Percentiles rank a stretch among this genome's conserved stretches.
Evolutionary conservation across 805 yeast genomes (phyloP).

Genomic region (Metschnikowia baotianmanensis): DNA sequence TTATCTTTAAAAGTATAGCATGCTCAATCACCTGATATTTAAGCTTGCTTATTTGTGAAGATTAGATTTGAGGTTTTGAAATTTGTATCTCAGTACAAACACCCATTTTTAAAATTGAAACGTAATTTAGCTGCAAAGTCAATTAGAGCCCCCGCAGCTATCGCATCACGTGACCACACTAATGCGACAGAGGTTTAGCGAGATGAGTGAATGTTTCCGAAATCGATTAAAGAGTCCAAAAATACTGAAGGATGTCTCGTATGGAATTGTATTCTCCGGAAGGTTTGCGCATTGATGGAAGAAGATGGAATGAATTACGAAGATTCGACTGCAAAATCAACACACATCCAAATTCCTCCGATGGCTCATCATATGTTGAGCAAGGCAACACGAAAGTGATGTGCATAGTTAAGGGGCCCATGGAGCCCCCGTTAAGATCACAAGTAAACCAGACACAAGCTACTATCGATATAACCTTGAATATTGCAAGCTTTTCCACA

Average conservation of each 20-base stretch:
- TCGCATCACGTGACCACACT: slow-evolving; percentile 8
- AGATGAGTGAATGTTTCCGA: slow-evolving; percentile 4
- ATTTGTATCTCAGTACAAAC: no score
- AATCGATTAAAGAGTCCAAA: no score
- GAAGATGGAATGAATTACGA: slow-evolving; percentile 92
- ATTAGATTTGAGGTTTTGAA: neutral
- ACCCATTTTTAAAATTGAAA: no score
- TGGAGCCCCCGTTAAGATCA: slow-evolving; percentile 66
- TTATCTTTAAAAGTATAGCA: neutral
- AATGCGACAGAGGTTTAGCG: slow-evolving; percentile 2
- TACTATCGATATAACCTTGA: slow-evolving; percentile 58
- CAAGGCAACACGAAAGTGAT: slow-evolving; percentile 90
- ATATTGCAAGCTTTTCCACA: slow-evolving; percentile 79
- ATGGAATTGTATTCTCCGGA: slow-evolving; percentile 92
- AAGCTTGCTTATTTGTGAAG: neutral
- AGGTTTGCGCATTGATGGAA: slow-evolving; percentile 89
- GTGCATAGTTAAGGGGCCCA: slow-evolving; percentile 86
- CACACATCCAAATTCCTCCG: slow-evolving; percentile 84
- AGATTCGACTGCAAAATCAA: slow-evolving; percentile 76
- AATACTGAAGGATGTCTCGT: slow-evolving; percentile 47
- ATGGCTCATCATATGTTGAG: slow-evolving; percentile 90
- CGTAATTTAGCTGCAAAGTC: no score
- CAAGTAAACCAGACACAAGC: slow-evolving; percentile 53
- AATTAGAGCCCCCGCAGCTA: neutral
- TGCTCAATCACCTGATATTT: neutral